These are phyloP conservation scores for Pseudonitzschia pungens DNA, from an alignment of 108 stramenopile species.

Conservation along the genomic window DNA sequence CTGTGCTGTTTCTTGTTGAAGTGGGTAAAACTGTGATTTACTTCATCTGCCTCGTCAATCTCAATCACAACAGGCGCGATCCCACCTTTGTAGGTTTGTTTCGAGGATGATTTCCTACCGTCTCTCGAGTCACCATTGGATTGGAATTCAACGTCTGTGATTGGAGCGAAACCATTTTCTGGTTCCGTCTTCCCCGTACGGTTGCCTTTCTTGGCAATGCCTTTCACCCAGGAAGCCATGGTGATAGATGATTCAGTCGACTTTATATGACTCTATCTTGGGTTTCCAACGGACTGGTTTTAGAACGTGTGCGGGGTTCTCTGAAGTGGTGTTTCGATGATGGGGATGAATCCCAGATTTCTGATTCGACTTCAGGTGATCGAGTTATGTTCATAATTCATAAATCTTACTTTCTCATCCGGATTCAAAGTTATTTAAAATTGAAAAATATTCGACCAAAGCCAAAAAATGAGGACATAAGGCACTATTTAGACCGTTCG, in stretches of 20 bases:
- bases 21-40: background rate
- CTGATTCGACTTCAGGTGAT: too few relatives aligned
- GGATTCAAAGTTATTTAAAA: too few relatives aligned
- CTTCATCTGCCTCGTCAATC: background rate
- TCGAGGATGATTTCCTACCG: background rate
- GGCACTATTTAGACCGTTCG: too few relatives aligned
- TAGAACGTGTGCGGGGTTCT: too few relatives aligned
- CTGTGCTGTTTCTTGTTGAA: background rate
- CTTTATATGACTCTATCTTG: background rate
- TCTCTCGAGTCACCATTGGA: background rate
- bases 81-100: background rate
- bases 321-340: too few relatives aligned
- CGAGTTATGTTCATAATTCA: too few relatives aligned
- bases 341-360: too few relatives aligned
- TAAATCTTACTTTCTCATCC: too few relatives aligned
- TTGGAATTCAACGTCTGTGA: background rate
- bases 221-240: slow-evolving; percentile 1
- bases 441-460: too few relatives aligned
- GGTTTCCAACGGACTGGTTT: too few relatives aligned
- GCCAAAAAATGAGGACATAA: too few relatives aligned
- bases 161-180: background rate
- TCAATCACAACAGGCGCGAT: background rate
- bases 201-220: background rate
- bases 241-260: background rate
- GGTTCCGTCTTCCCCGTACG: background rate